Evolutionary conservation across 208 protist genomes (phyloP).

Genomic region (Blechomonas ayalai): DNA sequence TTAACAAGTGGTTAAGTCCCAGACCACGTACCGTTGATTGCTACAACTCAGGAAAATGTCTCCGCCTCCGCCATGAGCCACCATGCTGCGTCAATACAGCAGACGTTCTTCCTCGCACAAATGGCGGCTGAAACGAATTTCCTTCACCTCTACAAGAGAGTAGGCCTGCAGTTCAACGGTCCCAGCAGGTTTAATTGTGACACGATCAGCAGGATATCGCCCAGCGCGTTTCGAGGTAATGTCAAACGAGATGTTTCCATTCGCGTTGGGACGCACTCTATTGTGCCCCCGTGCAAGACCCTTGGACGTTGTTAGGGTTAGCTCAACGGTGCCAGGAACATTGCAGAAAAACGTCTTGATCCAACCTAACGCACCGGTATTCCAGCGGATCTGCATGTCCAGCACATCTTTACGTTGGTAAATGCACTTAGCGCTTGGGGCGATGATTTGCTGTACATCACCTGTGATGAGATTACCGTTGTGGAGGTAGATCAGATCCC

Average conservation of each 20-base stretch:
- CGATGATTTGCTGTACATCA: slow-evolving; percentile 46
- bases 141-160: slow-evolving; percentile 45
- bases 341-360: slow-evolving; percentile 41
- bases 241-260: slow-evolving; percentile 51
- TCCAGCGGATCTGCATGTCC: slow-evolving; percentile 65
- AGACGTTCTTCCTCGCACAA: slow-evolving; percentile 22
- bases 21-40: no score
- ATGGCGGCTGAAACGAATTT: slow-evolving; percentile 59
- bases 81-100: no score
- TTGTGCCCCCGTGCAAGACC: slow-evolving; percentile 48
- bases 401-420: slow-evolving; percentile 70
- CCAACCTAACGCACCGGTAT: slow-evolving; percentile 30
- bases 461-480: slow-evolving; percentile 54
- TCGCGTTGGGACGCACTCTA: slow-evolving; percentile 31
- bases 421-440: slow-evolving; percentile 32
- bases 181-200: slow-evolving; percentile 61
- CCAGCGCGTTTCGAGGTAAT: slow-evolving; percentile 26
- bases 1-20: no score
- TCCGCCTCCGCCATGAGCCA: no score
- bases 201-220: slow-evolving; percentile 32
- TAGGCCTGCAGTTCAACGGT: slow-evolving; percentile 14
- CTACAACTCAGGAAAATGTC: no score
- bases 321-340: slow-evolving; percentile 34
- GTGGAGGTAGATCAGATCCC: slow-evolving; percentile 80
- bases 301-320: slow-evolving; percentile 55